phyloP scores from a whole-genome alignment of 352 stramenopile genomes.

The Achlya hypogyna region DNA sequence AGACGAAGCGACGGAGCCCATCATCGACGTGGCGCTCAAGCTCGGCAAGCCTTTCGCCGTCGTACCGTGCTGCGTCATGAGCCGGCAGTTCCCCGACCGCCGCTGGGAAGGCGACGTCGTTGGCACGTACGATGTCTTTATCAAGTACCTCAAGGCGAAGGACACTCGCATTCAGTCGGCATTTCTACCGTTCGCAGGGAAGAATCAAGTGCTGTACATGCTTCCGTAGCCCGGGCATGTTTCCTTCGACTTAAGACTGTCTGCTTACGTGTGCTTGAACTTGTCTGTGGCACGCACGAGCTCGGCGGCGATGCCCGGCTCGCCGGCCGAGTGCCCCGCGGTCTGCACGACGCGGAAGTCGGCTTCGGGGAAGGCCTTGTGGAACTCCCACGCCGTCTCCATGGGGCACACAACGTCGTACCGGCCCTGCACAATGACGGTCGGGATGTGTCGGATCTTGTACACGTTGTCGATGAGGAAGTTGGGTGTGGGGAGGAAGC shows the following conservation, averaged over 20 bases:
- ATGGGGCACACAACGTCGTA: slow-evolving; percentile 87
- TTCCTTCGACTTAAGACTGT: no score
- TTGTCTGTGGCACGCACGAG: slow-evolving; percentile 62
- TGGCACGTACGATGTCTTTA: slow-evolving; percentile 63
- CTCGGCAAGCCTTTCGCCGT: slow-evolving; percentile 91
- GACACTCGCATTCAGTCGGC: slow-evolving; percentile 42
- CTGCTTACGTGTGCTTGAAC: slow-evolving; percentile 42
- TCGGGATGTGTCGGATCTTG: slow-evolving; percentile 89
- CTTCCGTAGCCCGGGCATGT: background rate
- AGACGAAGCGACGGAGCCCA: slow-evolving; percentile 92
- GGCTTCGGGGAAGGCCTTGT: slow-evolving; percentile 60
- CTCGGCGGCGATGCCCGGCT: slow-evolving; percentile 62
- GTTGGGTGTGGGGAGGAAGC: slow-evolving; percentile 81
- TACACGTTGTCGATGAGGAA: slow-evolving; percentile 84
- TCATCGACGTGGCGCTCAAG: slow-evolving; percentile 86
- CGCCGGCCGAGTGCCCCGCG: slow-evolving; percentile 62
- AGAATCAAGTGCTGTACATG: slow-evolving; percentile 70
- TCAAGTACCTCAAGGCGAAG: slow-evolving; percentile 74
- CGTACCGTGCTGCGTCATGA: slow-evolving; percentile 95
- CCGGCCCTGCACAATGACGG: slow-evolving; percentile 86
- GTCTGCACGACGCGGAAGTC: slow-evolving; percentile 68
- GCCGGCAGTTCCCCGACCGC: slow-evolving; percentile 79
- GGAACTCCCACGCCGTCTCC: slow-evolving; percentile 80
- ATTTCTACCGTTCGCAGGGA: slow-evolving; percentile 72
- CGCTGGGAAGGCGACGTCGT: slow-evolving; percentile 43